Evolutionary conservation across 495 filamentous ascomycete genomes (phyloP).

Genomic region (Parachaetomium inaequale): DNA sequence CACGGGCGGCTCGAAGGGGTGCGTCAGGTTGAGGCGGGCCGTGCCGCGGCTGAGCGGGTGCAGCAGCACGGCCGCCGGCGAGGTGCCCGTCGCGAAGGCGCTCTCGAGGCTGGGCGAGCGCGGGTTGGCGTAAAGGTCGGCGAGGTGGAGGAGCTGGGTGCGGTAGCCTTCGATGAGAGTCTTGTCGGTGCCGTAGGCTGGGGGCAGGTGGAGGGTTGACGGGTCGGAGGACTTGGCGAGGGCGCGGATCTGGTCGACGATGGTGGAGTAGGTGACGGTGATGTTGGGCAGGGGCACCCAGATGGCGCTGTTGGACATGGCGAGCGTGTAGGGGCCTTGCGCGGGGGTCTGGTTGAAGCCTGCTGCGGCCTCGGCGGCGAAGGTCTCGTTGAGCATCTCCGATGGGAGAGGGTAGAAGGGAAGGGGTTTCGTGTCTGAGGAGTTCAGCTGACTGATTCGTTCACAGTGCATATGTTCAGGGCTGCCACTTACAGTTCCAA

Average conservation of each 20-base stretch:
- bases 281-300: constrained; percentile 25
- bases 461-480: no score
- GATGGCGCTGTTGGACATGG: constrained; percentile 26
- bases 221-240: background rate
- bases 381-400: constrained; percentile 22
- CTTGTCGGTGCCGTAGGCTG: constrained; percentile 6
- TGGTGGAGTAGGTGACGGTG: constrained; percentile 7
- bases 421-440: constrained; percentile 15
- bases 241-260: constrained; percentile 18
- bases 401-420: constrained; percentile 18
- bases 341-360: constrained; percentile 24
- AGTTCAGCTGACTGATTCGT: background rate
- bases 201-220: constrained; percentile 22
- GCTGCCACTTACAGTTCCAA: constrained; percentile 19
- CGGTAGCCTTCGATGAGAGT: constrained; percentile 26
- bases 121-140: constrained; percentile 19
- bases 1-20: constrained; percentile 33
- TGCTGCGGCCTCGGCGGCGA: constrained; percentile 21
- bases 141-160: constrained; percentile 21
- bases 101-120: constrained; percentile 25
- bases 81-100: constrained; percentile 25
- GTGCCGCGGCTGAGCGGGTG: constrained; percentile 35
- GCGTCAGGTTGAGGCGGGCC: constrained; percentile 32
- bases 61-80: constrained; percentile 23
- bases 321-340: constrained; percentile 28